Evolutionary conservation across 176 grass and related monocot genomes (phyloP).

Genomic region (Bromus sterilis): DNA sequence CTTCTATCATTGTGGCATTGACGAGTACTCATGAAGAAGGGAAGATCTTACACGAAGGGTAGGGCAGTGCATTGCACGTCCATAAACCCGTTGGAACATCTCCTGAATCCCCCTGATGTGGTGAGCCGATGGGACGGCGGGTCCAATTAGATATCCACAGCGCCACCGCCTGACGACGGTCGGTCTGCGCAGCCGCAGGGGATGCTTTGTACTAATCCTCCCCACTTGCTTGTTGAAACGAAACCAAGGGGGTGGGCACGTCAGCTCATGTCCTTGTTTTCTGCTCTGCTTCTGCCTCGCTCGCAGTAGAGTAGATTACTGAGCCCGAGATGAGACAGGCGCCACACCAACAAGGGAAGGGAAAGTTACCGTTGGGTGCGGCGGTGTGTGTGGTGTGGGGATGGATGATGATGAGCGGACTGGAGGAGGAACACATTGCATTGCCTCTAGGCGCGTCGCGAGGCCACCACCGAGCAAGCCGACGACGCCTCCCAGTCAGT

Average conservation of each 20-base stretch:
- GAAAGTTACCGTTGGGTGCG: slow-evolving; percentile 48
- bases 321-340: not conserved
- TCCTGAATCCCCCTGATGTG: no score
- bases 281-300: slow-evolving; percentile 5
- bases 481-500: not conserved
- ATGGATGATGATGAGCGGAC: not conserved
- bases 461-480: not conserved
- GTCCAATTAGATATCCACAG: slow-evolving; percentile 26
- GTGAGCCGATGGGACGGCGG: no score
- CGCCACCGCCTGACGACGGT: slow-evolving; percentile 5
- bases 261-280: not conserved
- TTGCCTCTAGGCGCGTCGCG: not conserved
- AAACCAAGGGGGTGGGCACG: not conserved
- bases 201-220: not conserved
- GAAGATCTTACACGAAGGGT: not conserved
- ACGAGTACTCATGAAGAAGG: no score
- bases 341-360: not conserved
- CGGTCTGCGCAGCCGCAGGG: no score
- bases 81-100: no score
- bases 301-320: not conserved
- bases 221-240: slow-evolving; percentile 10
- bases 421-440: not conserved
- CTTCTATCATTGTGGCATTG: not conserved
- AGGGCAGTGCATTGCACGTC: not conserved
- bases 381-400: not conserved